A percentile compares a stretch with the other conserved stretches of the same genome.
Evolutionary conservation across 73 alveolate genomes (phyloP).

Genomic region (Tetrahymena borealis): DNA sequence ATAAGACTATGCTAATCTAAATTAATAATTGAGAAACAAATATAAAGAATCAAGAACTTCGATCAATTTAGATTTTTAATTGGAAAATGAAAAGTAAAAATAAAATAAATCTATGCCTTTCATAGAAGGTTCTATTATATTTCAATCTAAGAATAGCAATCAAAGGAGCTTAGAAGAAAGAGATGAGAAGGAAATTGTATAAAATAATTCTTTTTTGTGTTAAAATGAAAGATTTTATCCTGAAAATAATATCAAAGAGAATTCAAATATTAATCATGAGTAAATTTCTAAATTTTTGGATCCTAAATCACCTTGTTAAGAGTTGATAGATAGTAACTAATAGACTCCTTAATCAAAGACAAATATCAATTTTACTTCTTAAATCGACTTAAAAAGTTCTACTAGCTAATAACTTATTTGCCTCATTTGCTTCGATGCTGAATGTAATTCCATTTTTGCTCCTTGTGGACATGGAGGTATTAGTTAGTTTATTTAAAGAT

Average conservation of each 20-base stretch:
- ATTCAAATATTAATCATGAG: too few species aligned
- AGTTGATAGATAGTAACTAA: too few species aligned
- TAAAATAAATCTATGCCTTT: neutral
- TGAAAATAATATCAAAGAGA: too few species aligned
- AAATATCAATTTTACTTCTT: neutral
- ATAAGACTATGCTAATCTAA: neutral
- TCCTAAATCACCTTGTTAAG: too few species aligned
- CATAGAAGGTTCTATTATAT: too few species aligned
- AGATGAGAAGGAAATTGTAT: too few species aligned
- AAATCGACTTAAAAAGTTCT: neutral
- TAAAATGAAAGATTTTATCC: too few species aligned
- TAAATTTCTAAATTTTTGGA: too few species aligned
- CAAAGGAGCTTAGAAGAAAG: too few species aligned
- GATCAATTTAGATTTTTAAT: neutral
- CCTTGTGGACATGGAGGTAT: neutral
- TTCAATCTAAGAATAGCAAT: too few species aligned
- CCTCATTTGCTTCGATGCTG: neutral
- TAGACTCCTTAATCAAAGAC: neutral
- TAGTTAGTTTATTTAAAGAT: neutral
- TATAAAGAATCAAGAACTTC: neutral
- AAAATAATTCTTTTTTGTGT: too few species aligned
- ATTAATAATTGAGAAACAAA: neutral
- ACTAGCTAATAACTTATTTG: neutral
- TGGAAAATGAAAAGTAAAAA: neutral
- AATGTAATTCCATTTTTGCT: neutral